Evolutionary conservation across 2,329 filamentous ascomycete species (phyloP).

Genomic region (Aureobasidium sp.): DNA sequence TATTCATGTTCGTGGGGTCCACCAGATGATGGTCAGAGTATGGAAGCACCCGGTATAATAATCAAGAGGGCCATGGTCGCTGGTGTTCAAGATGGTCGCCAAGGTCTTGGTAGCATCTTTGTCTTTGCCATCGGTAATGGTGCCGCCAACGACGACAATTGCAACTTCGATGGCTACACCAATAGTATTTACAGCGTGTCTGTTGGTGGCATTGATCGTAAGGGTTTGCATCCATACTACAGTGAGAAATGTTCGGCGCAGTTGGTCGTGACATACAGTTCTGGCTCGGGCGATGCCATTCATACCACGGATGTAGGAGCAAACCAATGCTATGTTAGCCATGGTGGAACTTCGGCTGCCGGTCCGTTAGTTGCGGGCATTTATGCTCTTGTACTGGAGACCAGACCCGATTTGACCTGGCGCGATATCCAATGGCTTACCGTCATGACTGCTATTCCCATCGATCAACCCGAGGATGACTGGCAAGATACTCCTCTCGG

Average conservation of each 20-base stretch:
- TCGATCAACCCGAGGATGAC: constrained; percentile 65
- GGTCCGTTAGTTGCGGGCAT: constrained; percentile 89
- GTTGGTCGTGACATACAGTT: constrained; percentile 93
- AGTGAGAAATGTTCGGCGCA: constrained; percentile 95
- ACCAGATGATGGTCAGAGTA: constrained; percentile 83
- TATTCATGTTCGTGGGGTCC: constrained; percentile 99
- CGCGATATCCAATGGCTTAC: constrained; percentile 90
- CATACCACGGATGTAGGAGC: constrained; percentile 90
- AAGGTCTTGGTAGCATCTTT: constrained; percentile 79
- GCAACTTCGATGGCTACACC: constrained; percentile 98
- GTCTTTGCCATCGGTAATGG: constrained; percentile 97
- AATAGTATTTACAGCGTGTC: constrained; percentile 99
- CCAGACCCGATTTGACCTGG: constrained; percentile 83
- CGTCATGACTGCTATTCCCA: constrained; percentile 72
- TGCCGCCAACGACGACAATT: constrained; percentile 81
- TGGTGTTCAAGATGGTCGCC: constrained; percentile 79
- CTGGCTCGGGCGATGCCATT: constrained; percentile 79
- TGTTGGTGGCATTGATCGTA: constrained; percentile 83
- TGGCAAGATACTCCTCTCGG: constrained; percentile 79
- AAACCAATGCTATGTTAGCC: constrained; percentile 69
- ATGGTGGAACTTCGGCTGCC: constrained; percentile 92
- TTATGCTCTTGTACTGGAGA: constrained; percentile 78
- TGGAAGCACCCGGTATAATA: constrained; percentile 86
- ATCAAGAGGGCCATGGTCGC: constrained; percentile 89
- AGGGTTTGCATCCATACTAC: constrained; percentile 87